A percentile compares a stretch with the other conserved stretches of the same genome.
These are phyloP conservation scores for Sphagnum tenellum DNA, from an alignment of 225 moss, liverwort and hornwort genomes.

Conservation along the genomic window DNA sequence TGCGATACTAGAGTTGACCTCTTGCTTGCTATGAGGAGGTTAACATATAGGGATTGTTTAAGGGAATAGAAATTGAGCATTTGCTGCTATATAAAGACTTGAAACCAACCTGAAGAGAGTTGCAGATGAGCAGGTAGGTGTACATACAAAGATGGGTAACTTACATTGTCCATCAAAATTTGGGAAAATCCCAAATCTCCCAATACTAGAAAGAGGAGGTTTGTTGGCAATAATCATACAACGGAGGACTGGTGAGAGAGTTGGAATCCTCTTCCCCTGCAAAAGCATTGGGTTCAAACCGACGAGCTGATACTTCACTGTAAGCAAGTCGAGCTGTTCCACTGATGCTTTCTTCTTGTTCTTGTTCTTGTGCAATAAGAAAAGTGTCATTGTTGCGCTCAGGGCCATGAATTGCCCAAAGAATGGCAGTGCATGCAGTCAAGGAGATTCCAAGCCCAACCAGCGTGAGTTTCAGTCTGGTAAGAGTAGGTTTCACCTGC, in stretches of 20 bases:
- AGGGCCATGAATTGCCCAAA: slow-evolving; percentile 60
- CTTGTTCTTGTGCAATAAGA: slow-evolving; percentile 10
- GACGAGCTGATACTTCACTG: slow-evolving; percentile 41
- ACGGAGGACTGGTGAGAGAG: slow-evolving; percentile 22
- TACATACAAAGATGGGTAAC: no score
- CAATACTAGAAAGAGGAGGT: no score
- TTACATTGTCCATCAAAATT: no score
- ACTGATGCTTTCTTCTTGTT: slow-evolving; percentile 13
- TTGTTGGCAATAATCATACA: slow-evolving; percentile 36
- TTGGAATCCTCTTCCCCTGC: slow-evolving; percentile 26
- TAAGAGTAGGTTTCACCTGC: slow-evolving; percentile 88
- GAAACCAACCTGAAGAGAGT: no score
- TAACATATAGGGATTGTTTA: no score
- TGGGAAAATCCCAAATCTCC: no score
- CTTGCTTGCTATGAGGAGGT: no score
- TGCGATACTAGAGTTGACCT: no score
- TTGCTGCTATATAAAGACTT: no score
- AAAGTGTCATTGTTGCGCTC: slow-evolving; percentile 9
- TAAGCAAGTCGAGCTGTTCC: slow-evolving; percentile 29
- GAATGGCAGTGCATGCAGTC: slow-evolving; percentile 41
- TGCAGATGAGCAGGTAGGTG: no score
- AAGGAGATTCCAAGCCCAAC: slow-evolving; percentile 66
- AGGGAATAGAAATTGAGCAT: no score
- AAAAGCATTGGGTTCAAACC: slow-evolving; percentile 55
- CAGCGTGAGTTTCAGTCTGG: slow-evolving; percentile 67